Evolutionary conservation across 306 rosid species (phyloP).

Genomic region (Cotoneaster glaucophyllus): DNA sequence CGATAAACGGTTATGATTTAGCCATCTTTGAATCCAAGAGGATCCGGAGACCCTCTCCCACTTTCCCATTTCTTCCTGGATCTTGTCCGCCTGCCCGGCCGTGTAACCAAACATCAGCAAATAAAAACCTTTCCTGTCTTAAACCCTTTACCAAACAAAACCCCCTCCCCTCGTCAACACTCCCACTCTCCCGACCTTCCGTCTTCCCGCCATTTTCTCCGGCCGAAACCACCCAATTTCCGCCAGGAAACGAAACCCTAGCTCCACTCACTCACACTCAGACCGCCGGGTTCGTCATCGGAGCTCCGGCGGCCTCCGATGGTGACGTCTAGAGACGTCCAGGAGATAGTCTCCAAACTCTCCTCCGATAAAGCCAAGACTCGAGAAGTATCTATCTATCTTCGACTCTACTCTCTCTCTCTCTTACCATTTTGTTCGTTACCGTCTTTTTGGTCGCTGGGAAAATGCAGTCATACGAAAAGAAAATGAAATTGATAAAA

Average conservation of each 20-base stretch:
- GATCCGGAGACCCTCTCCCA: too few relatives aligned
- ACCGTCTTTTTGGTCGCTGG: slow-evolving; percentile 1
- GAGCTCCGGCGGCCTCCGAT: slow-evolving; percentile 30
- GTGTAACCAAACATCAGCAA: too few relatives aligned
- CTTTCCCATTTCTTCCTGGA: too few relatives aligned
- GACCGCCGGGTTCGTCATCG: background rate
- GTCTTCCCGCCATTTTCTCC: background rate
- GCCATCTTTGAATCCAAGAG: fast-evolving
- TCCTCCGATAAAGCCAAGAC: slow-evolving; percentile 79
- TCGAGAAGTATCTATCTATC: slow-evolving; percentile 55
- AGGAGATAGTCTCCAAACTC: slow-evolving; percentile 65
- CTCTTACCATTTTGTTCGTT: slow-evolving; percentile 6
- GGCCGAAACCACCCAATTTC: background rate
- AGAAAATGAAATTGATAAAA: background rate
- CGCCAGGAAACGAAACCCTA: background rate
- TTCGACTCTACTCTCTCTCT: background rate
- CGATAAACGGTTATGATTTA: too few relatives aligned
- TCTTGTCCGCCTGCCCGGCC: too few relatives aligned
- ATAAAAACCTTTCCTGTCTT: background rate
- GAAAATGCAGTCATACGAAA: slow-evolving; percentile 1
- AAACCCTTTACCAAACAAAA: background rate
- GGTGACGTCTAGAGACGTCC: slow-evolving; percentile 64
- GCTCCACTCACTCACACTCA: background rate
- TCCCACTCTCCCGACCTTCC: background rate
- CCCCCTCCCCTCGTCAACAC: background rate